Evolutionary conservation across 495 filamentous ascomycete genomes (phyloP).

Genomic region (Penicillium bovifimosum): DNA sequence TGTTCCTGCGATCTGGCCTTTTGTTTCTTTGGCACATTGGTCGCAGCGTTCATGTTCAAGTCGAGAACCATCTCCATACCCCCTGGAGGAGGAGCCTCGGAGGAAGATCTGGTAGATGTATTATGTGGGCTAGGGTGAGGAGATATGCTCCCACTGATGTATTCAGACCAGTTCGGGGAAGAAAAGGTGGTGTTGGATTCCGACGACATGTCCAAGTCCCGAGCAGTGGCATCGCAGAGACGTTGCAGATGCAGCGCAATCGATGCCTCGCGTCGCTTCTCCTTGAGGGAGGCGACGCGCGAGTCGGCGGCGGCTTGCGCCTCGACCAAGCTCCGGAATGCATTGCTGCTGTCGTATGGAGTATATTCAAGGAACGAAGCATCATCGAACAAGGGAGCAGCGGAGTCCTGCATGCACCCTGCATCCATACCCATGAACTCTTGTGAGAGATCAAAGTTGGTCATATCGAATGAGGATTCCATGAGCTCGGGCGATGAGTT

Average conservation of each 20-base stretch:
- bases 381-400: conserved; percentile 23
- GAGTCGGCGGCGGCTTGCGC: conserved; percentile 35
- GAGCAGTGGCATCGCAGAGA: conserved; percentile 28
- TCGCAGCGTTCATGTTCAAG: conserved; percentile 43
- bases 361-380: conserved; percentile 21
- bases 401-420: conserved; percentile 21
- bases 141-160: conserved; percentile 25
- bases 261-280: conserved; percentile 42
- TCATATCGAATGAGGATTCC: conserved; percentile 25
- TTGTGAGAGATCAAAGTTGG: conserved; percentile 21
- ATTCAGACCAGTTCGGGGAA: conserved; percentile 35
- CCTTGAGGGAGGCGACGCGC: conserved; percentile 33
- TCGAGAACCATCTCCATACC: conserved; percentile 42
- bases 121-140: conserved; percentile 20
- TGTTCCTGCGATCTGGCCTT: conserved; percentile 42
- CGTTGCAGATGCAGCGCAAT: conserved; percentile 42
- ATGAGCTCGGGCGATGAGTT: conserved; percentile 18
- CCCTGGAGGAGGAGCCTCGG: conserved; percentile 15
- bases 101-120: conserved; percentile 12
- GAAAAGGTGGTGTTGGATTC: conserved; percentile 36
- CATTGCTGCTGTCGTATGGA: conserved; percentile 16
- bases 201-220: conserved; percentile 27
- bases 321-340: conserved; percentile 37
- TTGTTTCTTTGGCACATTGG: conserved; percentile 42
- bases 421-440: conserved; percentile 19